Evolutionary conservation across 2,329 filamentous ascomycete genomes (phyloP).

Genomic region (Beauveria scarabaeidicola): DNA sequence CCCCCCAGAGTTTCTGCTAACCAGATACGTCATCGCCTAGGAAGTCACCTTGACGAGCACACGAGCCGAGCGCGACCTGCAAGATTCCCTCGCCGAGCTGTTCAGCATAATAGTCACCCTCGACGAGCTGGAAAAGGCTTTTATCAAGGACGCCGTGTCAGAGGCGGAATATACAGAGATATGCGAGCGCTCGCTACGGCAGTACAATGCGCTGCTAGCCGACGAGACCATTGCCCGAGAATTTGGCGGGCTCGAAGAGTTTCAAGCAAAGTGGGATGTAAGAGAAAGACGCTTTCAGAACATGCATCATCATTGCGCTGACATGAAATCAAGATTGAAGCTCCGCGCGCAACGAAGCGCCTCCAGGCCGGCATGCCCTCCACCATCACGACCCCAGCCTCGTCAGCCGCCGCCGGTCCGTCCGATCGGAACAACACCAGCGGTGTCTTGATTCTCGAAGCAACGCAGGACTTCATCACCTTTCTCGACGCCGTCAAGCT

Average conservation of each 20-base stretch:
- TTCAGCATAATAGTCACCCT: conserved; percentile 96
- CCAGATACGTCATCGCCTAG: conserved; percentile 33
- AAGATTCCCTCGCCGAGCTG: conserved; percentile 92
- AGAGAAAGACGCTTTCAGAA: conserved; percentile 19
- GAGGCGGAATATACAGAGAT: conserved; percentile 94
- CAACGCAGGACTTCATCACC: conserved; percentile 97
- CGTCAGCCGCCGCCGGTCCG: conserved; percentile 32
- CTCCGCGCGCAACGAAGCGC: conserved; percentile 85
- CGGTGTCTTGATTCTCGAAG: conserved; percentile 69
- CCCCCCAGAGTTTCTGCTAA: conserved; percentile 2
- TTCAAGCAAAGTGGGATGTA: conserved; percentile 89
- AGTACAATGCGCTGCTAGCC: conserved; percentile 89
- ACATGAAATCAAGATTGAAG: conserved; percentile 65
- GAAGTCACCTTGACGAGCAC: conserved; percentile 89
- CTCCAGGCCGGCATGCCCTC: conserved; percentile 88
- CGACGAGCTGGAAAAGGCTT: conserved; percentile 92
- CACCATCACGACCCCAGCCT: conserved; percentile 57
- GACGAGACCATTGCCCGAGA: conserved; percentile 85
- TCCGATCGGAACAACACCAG: conserved; percentile 38
- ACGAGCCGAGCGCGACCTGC: conserved; percentile 80
- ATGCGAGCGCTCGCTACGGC: conserved; percentile 85
- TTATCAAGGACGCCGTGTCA: conserved; percentile 86
- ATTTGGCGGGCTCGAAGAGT: conserved; percentile 81
- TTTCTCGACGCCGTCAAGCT: conserved; percentile 92
- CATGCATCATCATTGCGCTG: neutral